These are phyloP conservation scores for Takakia lepidozioides DNA, from an alignment of 225 moss, liverwort and hornwort species.

Conservation along the genomic window DNA sequence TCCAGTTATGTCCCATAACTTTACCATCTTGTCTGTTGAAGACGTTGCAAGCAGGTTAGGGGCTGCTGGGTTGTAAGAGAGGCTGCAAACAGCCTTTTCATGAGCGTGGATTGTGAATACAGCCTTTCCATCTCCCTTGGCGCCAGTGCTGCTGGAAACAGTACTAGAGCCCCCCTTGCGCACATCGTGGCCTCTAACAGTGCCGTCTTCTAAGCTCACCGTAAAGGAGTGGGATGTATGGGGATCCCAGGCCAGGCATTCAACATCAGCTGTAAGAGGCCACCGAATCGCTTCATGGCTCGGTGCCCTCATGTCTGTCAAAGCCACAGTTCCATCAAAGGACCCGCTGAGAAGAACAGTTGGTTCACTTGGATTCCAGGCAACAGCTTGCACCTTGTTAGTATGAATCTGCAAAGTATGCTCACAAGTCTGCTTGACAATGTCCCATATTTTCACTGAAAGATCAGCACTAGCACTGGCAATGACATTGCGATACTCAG, in stretches of 20 bases:
- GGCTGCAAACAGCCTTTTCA: slow-evolving; percentile 77
- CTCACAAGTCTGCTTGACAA: slow-evolving; percentile 79
- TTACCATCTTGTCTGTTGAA: slow-evolving; percentile 48
- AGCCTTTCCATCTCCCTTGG: slow-evolving; percentile 35
- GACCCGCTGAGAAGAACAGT: slow-evolving; percentile 93
- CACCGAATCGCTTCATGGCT: slow-evolving; percentile 73
- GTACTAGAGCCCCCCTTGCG: slow-evolving; percentile 37
- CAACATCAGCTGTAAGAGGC: slow-evolving; percentile 84
- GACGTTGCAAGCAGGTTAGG: slow-evolving; percentile 56
- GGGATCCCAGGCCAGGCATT: slow-evolving; percentile 81
- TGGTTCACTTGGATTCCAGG: slow-evolving; percentile 80
- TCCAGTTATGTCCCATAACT: slow-evolving; percentile 43
- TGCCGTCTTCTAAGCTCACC: slow-evolving; percentile 90
- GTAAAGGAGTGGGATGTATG: slow-evolving; percentile 60
- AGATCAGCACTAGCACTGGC: slow-evolving; percentile 95
- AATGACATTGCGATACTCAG: slow-evolving; percentile 75
- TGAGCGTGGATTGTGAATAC: slow-evolving; percentile 84
- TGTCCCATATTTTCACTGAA: slow-evolving; percentile 89
- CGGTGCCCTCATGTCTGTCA: slow-evolving; percentile 90
- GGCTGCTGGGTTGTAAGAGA: slow-evolving; percentile 52
- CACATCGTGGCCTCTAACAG: slow-evolving; percentile 63
- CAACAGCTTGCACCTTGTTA: slow-evolving; percentile 89
- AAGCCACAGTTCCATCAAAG: slow-evolving; percentile 73
- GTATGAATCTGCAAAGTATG: slow-evolving; percentile 73
- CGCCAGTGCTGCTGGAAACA: slow-evolving; percentile 8